A percentile compares a stretch with the other conserved stretches of the same genome.
Evolutionary conservation across 768 basidiomycete genomes (phyloP).

Genomic region (Auricularia sp.): DNA sequence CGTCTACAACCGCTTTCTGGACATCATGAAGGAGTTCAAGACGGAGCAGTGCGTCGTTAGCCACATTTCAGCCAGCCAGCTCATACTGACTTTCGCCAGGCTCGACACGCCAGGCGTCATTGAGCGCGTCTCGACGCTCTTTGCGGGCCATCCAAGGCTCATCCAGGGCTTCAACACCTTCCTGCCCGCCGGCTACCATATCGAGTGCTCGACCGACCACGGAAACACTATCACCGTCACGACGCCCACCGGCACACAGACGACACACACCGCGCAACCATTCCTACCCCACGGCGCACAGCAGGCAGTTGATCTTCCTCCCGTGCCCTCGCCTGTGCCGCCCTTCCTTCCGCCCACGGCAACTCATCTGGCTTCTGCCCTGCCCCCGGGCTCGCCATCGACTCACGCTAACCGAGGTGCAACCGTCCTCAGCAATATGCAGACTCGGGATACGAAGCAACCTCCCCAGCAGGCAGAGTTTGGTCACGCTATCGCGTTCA

Average conservation of each 20-base stretch:
- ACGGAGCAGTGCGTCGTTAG: slow-evolving; percentile 64
- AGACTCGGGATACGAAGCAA: not conserved
- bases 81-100: slow-evolving; percentile 29
- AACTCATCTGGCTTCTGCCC: not conserved
- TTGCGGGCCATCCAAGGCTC: slow-evolving; percentile 79
- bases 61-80: not conserved
- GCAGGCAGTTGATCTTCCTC: not conserved
- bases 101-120: slow-evolving; percentile 99
- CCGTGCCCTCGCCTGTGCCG: not conserved
- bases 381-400: not conserved
- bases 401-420: not conserved
- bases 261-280: not conserved
- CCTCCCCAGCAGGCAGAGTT: slow-evolving; percentile 10
- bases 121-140: slow-evolving; percentile 85
- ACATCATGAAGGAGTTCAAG: slow-evolving; percentile 99
- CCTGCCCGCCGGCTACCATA: slow-evolving; percentile 87
- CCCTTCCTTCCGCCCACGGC: not conserved
- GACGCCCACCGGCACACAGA: not conserved
- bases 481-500: slow-evolving; percentile 81
- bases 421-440: not conserved
- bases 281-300: not conserved
- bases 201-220: slow-evolving; percentile 66
- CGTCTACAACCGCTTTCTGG: slow-evolving; percentile 88
- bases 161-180: slow-evolving; percentile 99
- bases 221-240: slow-evolving; percentile 20